phyloP scores from a whole-genome alignment of 208 protist species.

The Trypanosoma lewisi region DNA sequence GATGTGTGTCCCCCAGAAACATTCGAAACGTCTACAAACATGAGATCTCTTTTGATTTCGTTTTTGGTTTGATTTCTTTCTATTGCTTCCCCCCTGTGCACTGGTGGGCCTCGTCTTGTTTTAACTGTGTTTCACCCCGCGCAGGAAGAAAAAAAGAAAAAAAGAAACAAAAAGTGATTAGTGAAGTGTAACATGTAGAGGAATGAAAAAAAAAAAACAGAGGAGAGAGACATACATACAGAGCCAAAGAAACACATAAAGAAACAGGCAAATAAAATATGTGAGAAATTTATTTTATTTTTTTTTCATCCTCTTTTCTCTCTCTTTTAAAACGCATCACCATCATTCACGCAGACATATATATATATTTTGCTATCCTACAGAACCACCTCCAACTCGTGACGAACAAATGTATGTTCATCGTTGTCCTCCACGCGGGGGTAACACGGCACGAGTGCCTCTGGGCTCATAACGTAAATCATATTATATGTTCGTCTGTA shows the following conservation, averaged over 20 bases:
- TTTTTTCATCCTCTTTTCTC: no score
- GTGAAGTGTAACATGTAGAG: not conserved
- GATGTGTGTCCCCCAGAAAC: constrained; percentile 21
- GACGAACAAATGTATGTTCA: constrained; percentile 55
- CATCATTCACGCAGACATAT: not conserved
- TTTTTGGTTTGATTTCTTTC: not conserved
- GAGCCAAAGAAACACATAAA: constrained; percentile 14
- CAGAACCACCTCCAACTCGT: constrained; percentile 79
- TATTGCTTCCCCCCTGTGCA: not conserved
- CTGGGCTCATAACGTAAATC: constrained; percentile 96
- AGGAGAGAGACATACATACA: constrained; percentile 5
- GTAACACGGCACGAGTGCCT: constrained; percentile 94
- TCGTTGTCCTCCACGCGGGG: constrained; percentile 77
- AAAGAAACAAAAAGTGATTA: constrained; percentile 6
- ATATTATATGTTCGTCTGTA: constrained; percentile 99
- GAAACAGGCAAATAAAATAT: constrained; percentile 15
- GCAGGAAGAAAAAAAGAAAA: not conserved
- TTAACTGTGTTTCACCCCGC: not conserved
- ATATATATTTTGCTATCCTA: constrained; percentile 23
- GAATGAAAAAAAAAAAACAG: constrained; percentile 21
- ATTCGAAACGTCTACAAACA: constrained; percentile 30
- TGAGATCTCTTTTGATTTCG: not conserved
- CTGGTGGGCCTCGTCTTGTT: not conserved
- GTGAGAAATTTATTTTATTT: no score
- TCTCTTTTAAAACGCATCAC: not conserved